Evolutionary conservation across 345 rosid species (phyloP), one percentile per base, ranked within the genome.

Genomic region (Stellera chamaejasme): DNA sequence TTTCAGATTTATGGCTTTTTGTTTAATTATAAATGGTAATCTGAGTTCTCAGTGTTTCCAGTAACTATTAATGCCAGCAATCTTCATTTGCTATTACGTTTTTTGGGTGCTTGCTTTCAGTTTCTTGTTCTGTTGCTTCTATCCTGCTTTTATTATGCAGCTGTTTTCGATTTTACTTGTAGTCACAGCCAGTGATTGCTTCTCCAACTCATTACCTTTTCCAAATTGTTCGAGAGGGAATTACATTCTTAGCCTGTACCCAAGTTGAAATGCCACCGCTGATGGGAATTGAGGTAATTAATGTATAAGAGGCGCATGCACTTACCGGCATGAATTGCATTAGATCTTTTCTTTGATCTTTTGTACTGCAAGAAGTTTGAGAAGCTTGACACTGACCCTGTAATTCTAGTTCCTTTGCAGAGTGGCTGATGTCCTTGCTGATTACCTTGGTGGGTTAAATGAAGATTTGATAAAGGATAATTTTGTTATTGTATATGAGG

Each of bases 261-360:
- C 99, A 89, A 72, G 95, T 93, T 59, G 99, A 89, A 75, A 89
- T 93, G 97, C 94, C 94, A 3, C 96, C 99, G 43, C 63, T 93
- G 76, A 84, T 93, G 97, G 99, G 82, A 27, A 81, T 89, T 62
- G 99, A 93, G 96, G 99, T 89, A 70, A 36, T 26, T 46, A 10
- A 32, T 48, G 19, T 2, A 48, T 48, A 13, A 11, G 53, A 13
- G 27, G 53, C 16, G 53, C 53, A 3, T 2, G 39, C 0, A 1
- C 39, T 32, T 32, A 2, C 39, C 3, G 39, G 39, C 39, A 32
- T 32, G 39, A 32, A 32, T 32, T 5, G 1, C 39, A 4, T 32
- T 32, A 32, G 39, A 32, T 32, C 39, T 32, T 1, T 8, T 8
- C 7, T 32, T 32, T 8, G 9, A 32, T 32, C 39, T 32, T 48